Evolutionary conservation across 2,329 filamentous ascomycete species (phyloP).

Genomic region (Calonectria honghensis): DNA sequence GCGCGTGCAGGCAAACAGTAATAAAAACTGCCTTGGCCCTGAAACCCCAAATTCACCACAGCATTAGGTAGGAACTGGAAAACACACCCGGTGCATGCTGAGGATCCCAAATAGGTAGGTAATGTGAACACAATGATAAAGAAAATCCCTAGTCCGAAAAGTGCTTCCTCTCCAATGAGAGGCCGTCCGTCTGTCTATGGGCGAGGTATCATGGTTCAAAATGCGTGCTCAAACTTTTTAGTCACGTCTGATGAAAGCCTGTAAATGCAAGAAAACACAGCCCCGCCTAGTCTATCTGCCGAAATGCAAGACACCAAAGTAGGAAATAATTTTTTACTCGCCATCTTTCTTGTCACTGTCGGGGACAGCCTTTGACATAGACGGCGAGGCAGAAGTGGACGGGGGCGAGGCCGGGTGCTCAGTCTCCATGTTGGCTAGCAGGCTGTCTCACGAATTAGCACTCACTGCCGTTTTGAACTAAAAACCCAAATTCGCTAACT

Average conservation of each 20-base stretch:
- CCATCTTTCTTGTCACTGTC: conserved; percentile 74
- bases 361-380: conserved; percentile 77
- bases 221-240: conserved; percentile 68
- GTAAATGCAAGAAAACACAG: conserved; percentile 68
- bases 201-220: conserved; percentile 71
- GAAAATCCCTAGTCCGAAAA: conserved; percentile 55
- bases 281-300: conserved; percentile 72
- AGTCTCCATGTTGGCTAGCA: conserved; percentile 77
- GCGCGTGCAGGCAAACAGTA: conserved; percentile 47
- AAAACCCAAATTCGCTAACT: conserved; percentile 58
- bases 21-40: conserved; percentile 43
- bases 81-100: conserved; percentile 53
- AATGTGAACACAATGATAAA: conserved; percentile 58
- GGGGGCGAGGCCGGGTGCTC: conserved; percentile 82
- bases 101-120: conserved; percentile 52
- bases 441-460: conserved; percentile 60
- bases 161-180: conserved; percentile 58
- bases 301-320: conserved; percentile 67
- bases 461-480: too few species aligned
- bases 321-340: conserved; percentile 60
- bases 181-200: conserved; percentile 66
- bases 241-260: conserved; percentile 68
- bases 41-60: conserved; percentile 52
- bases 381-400: conserved; percentile 80
- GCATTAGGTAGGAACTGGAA: conserved; percentile 56